These are phyloP conservation scores for Neocucurbitaria cava DNA, from an alignment of 2,329 filamentous ascomycete genomes.

Conservation along the genomic window DNA sequence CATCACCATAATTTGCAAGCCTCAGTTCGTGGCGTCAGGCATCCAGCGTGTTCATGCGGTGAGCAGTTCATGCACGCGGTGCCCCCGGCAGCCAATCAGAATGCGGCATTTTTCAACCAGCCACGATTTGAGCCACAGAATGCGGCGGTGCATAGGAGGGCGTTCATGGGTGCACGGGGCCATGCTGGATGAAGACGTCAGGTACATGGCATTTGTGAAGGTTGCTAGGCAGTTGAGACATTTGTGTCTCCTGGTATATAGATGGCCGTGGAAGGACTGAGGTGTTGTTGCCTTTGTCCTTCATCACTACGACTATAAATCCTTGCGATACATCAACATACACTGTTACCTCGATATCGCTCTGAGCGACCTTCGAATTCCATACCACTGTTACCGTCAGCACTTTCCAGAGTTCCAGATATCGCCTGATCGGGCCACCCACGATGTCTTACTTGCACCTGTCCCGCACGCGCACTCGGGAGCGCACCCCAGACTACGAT, in stretches of 20 bases:
- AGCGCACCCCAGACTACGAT: constrained; percentile 25
- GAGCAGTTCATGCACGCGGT: constrained; percentile 15
- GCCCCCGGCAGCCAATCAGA: constrained; percentile 19
- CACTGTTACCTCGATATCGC: not conserved
- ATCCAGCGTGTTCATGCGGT: constrained; percentile 10
- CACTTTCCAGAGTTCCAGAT: not conserved
- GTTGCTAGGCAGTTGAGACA: constrained; percentile 22
- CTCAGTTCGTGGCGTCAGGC: constrained; percentile 14
- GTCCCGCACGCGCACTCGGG: constrained; percentile 26
- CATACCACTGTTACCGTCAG: not conserved
- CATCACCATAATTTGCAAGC: constrained; percentile 1
- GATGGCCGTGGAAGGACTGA: constrained; percentile 1
- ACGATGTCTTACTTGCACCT: constrained; percentile 38
- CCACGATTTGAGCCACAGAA: constrained; percentile 16
- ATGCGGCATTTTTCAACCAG: constrained; percentile 8
- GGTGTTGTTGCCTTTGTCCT: constrained; percentile 1
- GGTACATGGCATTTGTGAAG: not conserved
- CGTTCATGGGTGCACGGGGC: constrained; percentile 7
- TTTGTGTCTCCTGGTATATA: constrained; percentile 17
- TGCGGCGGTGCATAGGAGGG: constrained; percentile 5
- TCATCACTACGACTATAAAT: constrained; percentile 9
- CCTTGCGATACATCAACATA: not conserved
- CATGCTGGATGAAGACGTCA: constrained; percentile 12
- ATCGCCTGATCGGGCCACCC: not conserved
- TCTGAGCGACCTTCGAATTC: not conserved